Evolutionary conservation across 352 stramenopile species (phyloP).

Genomic region (Pythium plurisporium): DNA sequence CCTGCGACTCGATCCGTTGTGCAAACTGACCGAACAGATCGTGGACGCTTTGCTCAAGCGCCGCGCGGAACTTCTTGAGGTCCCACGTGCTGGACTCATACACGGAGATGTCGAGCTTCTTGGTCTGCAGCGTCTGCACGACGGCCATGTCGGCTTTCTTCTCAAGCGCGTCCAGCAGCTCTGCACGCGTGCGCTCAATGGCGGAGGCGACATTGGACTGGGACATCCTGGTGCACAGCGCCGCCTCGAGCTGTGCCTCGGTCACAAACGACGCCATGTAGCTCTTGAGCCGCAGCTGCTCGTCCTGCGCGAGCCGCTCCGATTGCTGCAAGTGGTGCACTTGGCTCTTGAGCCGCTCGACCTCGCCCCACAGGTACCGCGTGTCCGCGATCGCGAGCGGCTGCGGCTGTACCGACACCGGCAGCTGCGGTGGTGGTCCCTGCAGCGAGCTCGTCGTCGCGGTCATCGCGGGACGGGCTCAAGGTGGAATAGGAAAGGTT

Average conservation of each 20-base stretch:
- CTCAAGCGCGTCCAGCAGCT: slow-evolving; percentile 28
- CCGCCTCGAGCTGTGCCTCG: slow-evolving; percentile 54
- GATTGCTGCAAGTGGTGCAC: slow-evolving; percentile 37
- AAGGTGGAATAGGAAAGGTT: too few relatives aligned
- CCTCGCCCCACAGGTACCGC: slow-evolving; percentile 51
- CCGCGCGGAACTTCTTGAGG: slow-evolving; percentile 43
- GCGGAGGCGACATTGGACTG: slow-evolving; percentile 31
- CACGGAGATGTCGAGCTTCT: slow-evolving; percentile 60
- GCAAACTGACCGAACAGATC: slow-evolving; percentile 62
- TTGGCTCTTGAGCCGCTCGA: slow-evolving; percentile 51
- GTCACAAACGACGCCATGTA: slow-evolving; percentile 48
- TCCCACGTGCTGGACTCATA: slow-evolving; percentile 52
- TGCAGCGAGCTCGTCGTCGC: too few relatives aligned
- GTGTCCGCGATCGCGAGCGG: slow-evolving; percentile 30
- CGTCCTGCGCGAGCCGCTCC: slow-evolving; percentile 23
- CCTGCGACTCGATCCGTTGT: slow-evolving; percentile 43
- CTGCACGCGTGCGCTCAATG: slow-evolving; percentile 30
- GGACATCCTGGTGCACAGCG: slow-evolving; percentile 54
- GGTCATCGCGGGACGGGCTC: too few relatives aligned
- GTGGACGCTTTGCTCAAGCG: slow-evolving; percentile 51
- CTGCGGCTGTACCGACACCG: background rate
- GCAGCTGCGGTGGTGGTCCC: background rate
- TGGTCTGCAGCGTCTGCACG: slow-evolving; percentile 33
- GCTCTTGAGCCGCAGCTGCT: slow-evolving; percentile 29
- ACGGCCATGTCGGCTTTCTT: slow-evolving; percentile 40